phyloP scores from a whole-genome alignment of 208 protist genomes.

The Herpetomonas samuelpessoai region DNA sequence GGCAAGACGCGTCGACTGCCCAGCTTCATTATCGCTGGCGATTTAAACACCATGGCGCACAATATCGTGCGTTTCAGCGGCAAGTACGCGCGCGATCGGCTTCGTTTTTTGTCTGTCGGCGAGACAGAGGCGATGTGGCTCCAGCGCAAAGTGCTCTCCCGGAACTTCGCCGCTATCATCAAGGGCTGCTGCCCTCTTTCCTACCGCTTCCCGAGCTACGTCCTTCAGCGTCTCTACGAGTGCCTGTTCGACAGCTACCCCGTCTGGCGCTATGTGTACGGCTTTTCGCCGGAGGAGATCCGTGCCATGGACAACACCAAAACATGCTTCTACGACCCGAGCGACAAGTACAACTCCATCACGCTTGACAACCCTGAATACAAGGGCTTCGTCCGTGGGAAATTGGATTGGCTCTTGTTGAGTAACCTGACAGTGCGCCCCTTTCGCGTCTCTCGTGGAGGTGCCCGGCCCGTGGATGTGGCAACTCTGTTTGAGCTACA shows the following conservation, averaged over 20 bases:
- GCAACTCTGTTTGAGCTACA: conserved; percentile 15
- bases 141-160: conserved; percentile 69
- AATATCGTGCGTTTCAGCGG: conserved; percentile 57
- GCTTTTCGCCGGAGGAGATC: conserved; percentile 43
- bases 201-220: conserved; percentile 43
- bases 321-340: conserved; percentile 70
- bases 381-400: conserved; percentile 59
- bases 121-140: conserved; percentile 79
- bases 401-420: conserved; percentile 78
- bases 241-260: conserved; percentile 45
- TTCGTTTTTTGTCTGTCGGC: conserved; percentile 53
- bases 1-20: conserved; percentile 4
- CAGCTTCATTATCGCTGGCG: conserved; percentile 69
- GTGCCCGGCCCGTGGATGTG: conserved; percentile 23
- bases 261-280: conserved; percentile 56
- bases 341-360: conserved; percentile 63
- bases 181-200: conserved; percentile 58
- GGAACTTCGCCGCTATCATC: conserved; percentile 31
- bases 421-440: conserved; percentile 44
- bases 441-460: conserved; percentile 16
- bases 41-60: conserved; percentile 82
- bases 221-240: conserved; percentile 31
- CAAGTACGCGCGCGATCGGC: conserved; percentile 40
- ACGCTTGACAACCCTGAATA: conserved; percentile 61
- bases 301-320: conserved; percentile 30